phyloP scores from a whole-genome alignment of 176 grass and related monocot genomes.

The Elaeis guineensis region DNA sequence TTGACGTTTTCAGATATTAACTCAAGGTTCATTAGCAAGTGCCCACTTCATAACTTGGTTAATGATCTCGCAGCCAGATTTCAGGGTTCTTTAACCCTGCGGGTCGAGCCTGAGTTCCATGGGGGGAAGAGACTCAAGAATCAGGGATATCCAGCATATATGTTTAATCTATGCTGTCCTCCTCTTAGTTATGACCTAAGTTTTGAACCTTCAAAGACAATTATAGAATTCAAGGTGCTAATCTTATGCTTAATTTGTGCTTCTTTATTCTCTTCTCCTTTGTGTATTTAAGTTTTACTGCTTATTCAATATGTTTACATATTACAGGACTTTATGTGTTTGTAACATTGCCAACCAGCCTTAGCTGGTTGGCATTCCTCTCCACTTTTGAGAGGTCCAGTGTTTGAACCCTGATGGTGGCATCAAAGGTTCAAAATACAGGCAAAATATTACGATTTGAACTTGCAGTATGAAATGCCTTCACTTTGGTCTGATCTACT shows the following conservation, averaged over 20 bases:
- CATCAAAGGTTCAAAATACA: too few relatives aligned
- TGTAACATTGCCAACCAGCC: too few relatives aligned
- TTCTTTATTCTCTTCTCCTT: constrained; percentile 14
- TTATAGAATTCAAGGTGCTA: constrained; percentile 89
- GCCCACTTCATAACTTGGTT: constrained; percentile 72
- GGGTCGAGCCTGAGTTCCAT: constrained; percentile 33
- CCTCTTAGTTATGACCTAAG: constrained; percentile 64
- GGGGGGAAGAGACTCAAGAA: constrained; percentile 57
- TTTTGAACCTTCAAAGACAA: constrained; percentile 84
- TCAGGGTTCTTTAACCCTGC: constrained; percentile 28
- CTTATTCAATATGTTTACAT: too few relatives aligned
- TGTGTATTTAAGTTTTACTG: neutral
- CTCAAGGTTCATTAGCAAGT: constrained; percentile 75
- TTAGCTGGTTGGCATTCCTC: too few relatives aligned
- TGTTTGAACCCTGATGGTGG: too few relatives aligned
- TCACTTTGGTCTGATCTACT: too few relatives aligned
- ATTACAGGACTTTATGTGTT: too few relatives aligned
- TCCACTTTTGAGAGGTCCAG: too few relatives aligned
- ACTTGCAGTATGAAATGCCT: too few relatives aligned
- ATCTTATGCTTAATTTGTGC: constrained; percentile 9
- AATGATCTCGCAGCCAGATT: constrained; percentile 65
- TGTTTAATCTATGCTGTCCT: constrained; percentile 76
- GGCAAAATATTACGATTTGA: too few relatives aligned
- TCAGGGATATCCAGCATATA: constrained; percentile 57
- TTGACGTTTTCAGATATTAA: constrained; percentile 81